These are phyloP conservation scores for Halteria grandinella DNA, from an alignment of 73 alveolate species.

Conservation along the genomic window DNA sequence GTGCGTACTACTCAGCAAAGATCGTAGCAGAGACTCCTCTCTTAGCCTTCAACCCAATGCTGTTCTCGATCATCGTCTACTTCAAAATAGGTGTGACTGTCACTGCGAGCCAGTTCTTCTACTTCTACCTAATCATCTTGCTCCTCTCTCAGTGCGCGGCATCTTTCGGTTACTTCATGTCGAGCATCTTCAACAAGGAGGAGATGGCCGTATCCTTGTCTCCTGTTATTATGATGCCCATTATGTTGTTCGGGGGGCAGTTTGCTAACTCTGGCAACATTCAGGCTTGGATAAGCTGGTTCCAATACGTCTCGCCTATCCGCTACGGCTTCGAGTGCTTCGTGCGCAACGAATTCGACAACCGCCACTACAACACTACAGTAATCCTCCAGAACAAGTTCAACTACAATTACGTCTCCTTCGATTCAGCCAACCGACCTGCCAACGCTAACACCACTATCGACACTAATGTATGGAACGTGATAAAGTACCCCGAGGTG, in stretches of 20 bases:
- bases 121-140: constrained; percentile 8
- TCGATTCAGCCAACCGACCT: too few species aligned
- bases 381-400: too few species aligned
- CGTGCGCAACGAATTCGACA: constrained; percentile 76
- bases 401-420: too few species aligned
- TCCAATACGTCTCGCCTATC: constrained; percentile 75
- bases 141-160: constrained; percentile 25
- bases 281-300: constrained; percentile 76
- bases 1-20: constrained; percentile 68
- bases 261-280: constrained; percentile 55
- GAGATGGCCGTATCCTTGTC: constrained; percentile 61
- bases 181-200: constrained; percentile 55
- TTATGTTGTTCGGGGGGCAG: constrained; percentile 74
- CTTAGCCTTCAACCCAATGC: constrained; percentile 22
- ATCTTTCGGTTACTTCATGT: constrained; percentile 70
- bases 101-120: constrained; percentile 38
- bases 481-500: too few species aligned
- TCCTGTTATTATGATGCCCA: constrained; percentile 70
- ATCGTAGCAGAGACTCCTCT: constrained; percentile 70
- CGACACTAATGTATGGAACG: too few species aligned
- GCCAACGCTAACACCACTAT: too few species aligned
- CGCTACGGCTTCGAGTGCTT: constrained; percentile 75
- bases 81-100: constrained; percentile 39
- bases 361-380: too few species aligned
- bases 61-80: constrained; percentile 19